Conservation (phyloP, 495 filamentous ascomycete species). For the Penicillium argentinense region DNA sequence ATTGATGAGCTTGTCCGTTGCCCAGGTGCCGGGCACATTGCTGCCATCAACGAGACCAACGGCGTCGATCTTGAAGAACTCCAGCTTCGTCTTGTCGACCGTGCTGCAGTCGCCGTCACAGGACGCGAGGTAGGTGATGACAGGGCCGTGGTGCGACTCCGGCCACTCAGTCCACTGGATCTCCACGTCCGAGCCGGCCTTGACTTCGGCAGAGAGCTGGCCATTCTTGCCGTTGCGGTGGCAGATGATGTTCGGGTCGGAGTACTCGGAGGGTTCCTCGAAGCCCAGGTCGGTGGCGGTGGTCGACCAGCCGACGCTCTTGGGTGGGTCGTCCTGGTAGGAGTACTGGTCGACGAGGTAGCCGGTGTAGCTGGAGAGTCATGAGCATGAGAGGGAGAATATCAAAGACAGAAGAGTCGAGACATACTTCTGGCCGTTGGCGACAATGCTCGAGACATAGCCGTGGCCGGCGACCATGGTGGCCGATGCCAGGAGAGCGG, state of each 20-base stretch:
- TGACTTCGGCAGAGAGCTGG: slow-evolving; percentile 51
- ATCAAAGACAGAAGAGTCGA: not conserved
- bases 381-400: too few species aligned
- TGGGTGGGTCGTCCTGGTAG: slow-evolving; percentile 43
- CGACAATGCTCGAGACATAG: slow-evolving; percentile 57
- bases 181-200: slow-evolving; percentile 55
- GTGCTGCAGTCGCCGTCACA: slow-evolving; percentile 68
- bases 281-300: slow-evolving; percentile 60
- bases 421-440: slow-evolving; percentile 44
- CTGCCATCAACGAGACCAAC: slow-evolving; percentile 56
- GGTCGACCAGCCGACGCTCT: slow-evolving; percentile 55
- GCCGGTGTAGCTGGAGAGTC: slow-evolving; percentile 45
- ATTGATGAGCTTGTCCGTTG: slow-evolving; percentile 62
- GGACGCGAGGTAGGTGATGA: slow-evolving; percentile 73
- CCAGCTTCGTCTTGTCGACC: slow-evolving; percentile 61
- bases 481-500: slow-evolving; percentile 50
- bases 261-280: slow-evolving; percentile 49
- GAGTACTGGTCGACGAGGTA: slow-evolving; percentile 36
- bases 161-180: slow-evolving; percentile 72
- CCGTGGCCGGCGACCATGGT: slow-evolving; percentile 61
- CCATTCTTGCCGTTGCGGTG: slow-evolving; percentile 58
- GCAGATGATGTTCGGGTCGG: slow-evolving; percentile 65
- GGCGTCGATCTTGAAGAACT: slow-evolving; percentile 77
- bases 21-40: slow-evolving; percentile 60
- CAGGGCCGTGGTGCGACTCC: slow-evolving; percentile 64